Base-by-base conservation (phyloP, 2,329 filamentous ascomycete species). In the Leptographium procerum region DNA sequence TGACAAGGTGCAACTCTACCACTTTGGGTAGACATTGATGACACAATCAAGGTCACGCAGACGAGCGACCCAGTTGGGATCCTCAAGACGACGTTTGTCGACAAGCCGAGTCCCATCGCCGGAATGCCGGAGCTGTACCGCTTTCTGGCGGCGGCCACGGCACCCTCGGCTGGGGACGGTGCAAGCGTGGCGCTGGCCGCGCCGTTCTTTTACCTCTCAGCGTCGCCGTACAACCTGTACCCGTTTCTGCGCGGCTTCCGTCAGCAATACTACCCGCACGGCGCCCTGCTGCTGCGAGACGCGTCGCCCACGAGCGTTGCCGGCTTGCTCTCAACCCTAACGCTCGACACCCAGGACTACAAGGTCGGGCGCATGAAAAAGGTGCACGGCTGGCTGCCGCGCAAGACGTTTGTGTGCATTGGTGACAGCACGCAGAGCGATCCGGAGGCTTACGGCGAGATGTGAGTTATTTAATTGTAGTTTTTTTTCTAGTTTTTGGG, bases 201-300 rank as follows among this genome's bases (percentile, higher is more conserved):
- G 1, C 82, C 90, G 0, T 96, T 89, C 80, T 96, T 95, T 76
- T 97, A 97, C 71, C 81, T 97, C 52, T 95, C 89, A 0, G 91
- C 92, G 0, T 95, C 91, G 0, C 92, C 92, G 0, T 96, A 96
- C 75, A 96, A 95, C 65, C 81, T 97, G 11, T 96, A 96, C 68
- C 87, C 89, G 0, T 94, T 96, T 71, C 79, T 97, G 28, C 85
- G 81, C 58, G 70, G 78, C 1, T 97, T 97, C 72, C 78, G 90
- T 40, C 74, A 85, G 57, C 69, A 77, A 1, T 74, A 87, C 70
- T 97, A 86, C 68, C 88, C 87, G 0, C 80, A 79, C 3, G 92
- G 92, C 13, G 89, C 89, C 28, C 79, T 96, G 62, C 83, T 96
- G 40, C 80, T 97, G 8, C 86, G 92, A 45, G 90, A 96, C 66